Percentiles rank a stretch among this genome's conserved stretches.
Evolutionary conservation across 352 stramenopile genomes (phyloP).

Genomic region (Phytophthora pseudosyringae): DNA sequence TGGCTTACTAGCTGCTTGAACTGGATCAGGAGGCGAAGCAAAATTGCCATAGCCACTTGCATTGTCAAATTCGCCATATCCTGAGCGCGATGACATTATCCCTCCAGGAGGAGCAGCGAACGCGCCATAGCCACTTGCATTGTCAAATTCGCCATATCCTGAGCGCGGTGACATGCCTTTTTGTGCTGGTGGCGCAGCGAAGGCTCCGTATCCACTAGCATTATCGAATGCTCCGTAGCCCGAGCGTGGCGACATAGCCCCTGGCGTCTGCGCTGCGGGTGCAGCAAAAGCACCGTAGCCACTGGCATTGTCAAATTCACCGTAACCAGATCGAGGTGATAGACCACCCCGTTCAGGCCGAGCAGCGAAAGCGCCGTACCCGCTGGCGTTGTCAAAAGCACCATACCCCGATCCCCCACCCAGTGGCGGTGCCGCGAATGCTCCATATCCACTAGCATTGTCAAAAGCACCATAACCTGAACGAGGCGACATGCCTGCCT

Average conservation of each 20-base stretch:
- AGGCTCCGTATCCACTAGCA: conserved; percentile 25
- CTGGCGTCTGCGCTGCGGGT: conserved; percentile 10
- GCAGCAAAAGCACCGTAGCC: conserved; percentile 46
- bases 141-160: conserved; percentile 22
- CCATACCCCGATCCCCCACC: conserved; percentile 32
- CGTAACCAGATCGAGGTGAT: conserved; percentile 39
- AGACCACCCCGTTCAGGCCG: conserved; percentile 6
- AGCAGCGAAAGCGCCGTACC: conserved; percentile 35
- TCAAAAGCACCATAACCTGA: conserved; percentile 39
- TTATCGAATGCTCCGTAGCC: conserved; percentile 45
- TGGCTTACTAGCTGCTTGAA: neutral
- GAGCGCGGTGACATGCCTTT: conserved; percentile 16
- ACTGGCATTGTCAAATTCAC: conserved; percentile 39
- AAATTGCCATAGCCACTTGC: conserved; percentile 43
- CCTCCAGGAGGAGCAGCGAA: conserved; percentile 20
- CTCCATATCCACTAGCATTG: conserved; percentile 26
- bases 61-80: conserved; percentile 24
- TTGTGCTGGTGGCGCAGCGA: conserved; percentile 21
- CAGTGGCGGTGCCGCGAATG: conserved; percentile 18
- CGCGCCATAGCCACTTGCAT: conserved; percentile 33
- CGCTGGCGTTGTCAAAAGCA: conserved; percentile 36
- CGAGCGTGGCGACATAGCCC: conserved; percentile 31
- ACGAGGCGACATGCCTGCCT: conserved; percentile 26
- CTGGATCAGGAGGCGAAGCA: conserved; percentile 11
- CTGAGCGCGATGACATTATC: conserved; percentile 18